Evolutionary conservation across 2,329 filamentous ascomycete genomes (phyloP), one percentile per base, ranked within the genome.

Genomic region (Rhynchosporium graminicola): DNA sequence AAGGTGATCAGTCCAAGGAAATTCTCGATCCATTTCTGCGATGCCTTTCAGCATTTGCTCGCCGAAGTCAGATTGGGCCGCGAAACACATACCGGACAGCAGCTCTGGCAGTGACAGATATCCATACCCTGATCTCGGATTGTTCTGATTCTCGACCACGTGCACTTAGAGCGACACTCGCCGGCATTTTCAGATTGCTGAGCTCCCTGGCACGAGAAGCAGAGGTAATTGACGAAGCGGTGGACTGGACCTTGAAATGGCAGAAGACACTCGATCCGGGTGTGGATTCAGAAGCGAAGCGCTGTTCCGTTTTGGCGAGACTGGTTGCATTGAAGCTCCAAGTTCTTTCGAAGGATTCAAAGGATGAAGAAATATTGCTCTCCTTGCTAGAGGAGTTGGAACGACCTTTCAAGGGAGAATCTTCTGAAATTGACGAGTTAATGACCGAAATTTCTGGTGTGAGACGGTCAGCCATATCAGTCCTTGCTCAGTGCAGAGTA

Each of bases 1-100:
- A 82, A 63, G 83, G 82, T 0, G 82, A 88, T 62, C 72, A 82
- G 4, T 82, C 86, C 42, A 86, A 85, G 61, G 88, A 92, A 13
- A 74, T 92, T 6, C 70, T 88, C n/a, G 79, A 83, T 1, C 88
- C 89, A 0, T 82, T 91, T 55, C 80, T 82, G 0, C 84, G 83
- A 57, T 92, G 86, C 66, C 69, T 90, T 20, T 77, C 80, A 9
- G 82, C 88, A 0, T 89, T 87, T 67, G 76, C 79, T 15, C 80
- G 87, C 61, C 81, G 88, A 59, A 73, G 64, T 59, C 63, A 67
- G 59, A n/a, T 55, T 57, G 58, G 65, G 26, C 55, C 63, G 26
- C 33, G 47, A 20, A 65, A 68, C 26, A 68, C 65, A 31, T 74
- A 72, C 59, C 45, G 63, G 45, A 55, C 63, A 60, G 67, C 69